phyloP scores from a whole-genome alignment of 2,329 filamentous ascomycete species.

The Podosphaera xanthii region DNA sequence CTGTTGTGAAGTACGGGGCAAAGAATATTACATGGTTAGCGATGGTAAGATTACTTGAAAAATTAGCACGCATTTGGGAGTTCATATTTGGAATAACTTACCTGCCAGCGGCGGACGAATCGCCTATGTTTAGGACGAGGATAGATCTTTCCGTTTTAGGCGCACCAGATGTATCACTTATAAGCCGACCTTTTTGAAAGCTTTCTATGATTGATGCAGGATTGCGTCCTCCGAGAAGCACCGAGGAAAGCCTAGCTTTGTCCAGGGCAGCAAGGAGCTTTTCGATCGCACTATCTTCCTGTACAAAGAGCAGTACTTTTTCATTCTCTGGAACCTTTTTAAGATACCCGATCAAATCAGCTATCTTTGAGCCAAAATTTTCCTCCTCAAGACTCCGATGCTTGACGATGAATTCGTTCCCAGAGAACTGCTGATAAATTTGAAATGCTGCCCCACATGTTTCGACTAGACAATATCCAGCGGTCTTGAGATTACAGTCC shows the following conservation, averaged over 20 bases:
- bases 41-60: slow-evolving; percentile 31
- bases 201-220: slow-evolving; percentile 17
- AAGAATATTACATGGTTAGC: slow-evolving; percentile 44
- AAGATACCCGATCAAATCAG: slow-evolving; percentile 23
- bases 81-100: slow-evolving; percentile 18
- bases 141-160: slow-evolving; percentile 16
- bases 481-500: neutral
- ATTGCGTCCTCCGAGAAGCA: slow-evolving; percentile 16
- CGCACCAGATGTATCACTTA: neutral
- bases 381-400: neutral
- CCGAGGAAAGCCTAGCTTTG: slow-evolving; percentile 14
- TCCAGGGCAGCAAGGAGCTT: slow-evolving; percentile 17
- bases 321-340: slow-evolving; percentile 19
- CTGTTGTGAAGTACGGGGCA: slow-evolving; percentile 25
- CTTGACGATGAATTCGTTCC: neutral
- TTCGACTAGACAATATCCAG: neutral
- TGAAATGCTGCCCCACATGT: slow-evolving; percentile 1
- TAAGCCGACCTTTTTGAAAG: slow-evolving; percentile 18
- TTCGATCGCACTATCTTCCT: slow-evolving; percentile 23
- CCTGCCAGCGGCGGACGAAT: slow-evolving; percentile 35
- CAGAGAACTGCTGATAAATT: neutral
- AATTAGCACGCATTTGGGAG: slow-evolving; percentile 3
- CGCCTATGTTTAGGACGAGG: slow-evolving; percentile 31
- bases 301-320: slow-evolving; percentile 32
- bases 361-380: slow-evolving; percentile 25